phyloP scores from a whole-genome alignment of 352 stramenopile genomes.

The Pythium phragmiticola region DNA sequence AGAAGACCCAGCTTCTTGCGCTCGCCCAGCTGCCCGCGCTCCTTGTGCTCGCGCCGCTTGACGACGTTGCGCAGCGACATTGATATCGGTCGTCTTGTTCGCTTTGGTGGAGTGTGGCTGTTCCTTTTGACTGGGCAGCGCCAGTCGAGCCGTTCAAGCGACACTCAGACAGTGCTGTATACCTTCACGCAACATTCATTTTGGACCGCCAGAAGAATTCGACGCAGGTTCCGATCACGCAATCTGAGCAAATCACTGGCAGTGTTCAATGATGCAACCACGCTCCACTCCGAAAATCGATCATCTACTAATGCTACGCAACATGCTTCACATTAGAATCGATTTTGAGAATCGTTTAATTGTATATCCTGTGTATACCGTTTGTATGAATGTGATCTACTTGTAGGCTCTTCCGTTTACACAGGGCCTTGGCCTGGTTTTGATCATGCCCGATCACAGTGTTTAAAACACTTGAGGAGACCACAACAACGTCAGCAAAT shows the following conservation, averaged over 20 bases:
- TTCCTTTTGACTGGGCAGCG: constrained; percentile 13
- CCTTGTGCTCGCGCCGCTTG: constrained; percentile 98
- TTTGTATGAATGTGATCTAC: too few species aligned
- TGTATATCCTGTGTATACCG: too few species aligned
- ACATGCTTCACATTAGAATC: too few species aligned
- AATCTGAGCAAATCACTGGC: neutral
- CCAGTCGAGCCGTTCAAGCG: neutral
- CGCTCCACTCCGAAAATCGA: too few species aligned
- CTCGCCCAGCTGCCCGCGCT: constrained; percentile 92
- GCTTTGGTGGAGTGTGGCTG: constrained; percentile 9
- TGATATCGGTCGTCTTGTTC: constrained; percentile 15
- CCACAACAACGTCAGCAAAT: constrained; percentile 9
- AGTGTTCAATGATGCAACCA: too few species aligned
- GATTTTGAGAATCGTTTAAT: too few species aligned
- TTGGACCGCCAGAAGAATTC: too few species aligned
- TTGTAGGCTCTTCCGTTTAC: neutral
- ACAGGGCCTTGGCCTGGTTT: neutral
- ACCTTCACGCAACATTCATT: neutral
- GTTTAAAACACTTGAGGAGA: constrained; percentile 42
- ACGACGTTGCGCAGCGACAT: constrained; percentile 97
- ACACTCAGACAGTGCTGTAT: neutral
- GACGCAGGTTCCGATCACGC: too few species aligned
- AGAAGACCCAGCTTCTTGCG: constrained; percentile 94
- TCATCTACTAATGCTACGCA: too few species aligned
- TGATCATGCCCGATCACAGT: constrained; percentile 44